Percentiles rank a stretch among this genome's conserved stretches.
Conservation (phyloP, 768 basidiomycete genomes). For the Trichaptum fuscoviolaceum region DNA sequence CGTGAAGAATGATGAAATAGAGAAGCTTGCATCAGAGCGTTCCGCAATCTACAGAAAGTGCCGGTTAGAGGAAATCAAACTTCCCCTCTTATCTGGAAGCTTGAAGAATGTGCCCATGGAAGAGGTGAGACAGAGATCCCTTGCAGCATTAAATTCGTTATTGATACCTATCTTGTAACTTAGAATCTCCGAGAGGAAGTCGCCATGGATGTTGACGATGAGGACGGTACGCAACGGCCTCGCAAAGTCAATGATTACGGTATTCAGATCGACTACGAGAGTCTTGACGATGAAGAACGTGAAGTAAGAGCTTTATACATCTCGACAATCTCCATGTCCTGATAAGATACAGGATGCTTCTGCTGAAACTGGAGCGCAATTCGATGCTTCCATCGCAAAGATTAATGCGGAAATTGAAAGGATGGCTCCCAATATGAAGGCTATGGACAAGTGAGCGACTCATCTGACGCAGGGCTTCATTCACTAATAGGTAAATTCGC, state of each 20-base stretch:
- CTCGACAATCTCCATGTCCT: conserved; percentile 1
- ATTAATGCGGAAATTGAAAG: conserved; percentile 78
- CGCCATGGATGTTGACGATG: conserved; percentile 91
- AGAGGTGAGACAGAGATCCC: conserved; percentile 52
- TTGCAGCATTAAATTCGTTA: not conserved
- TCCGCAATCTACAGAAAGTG: conserved; percentile 88
- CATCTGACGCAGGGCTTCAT: not conserved
- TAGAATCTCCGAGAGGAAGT: conserved; percentile 81
- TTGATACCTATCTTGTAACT: conserved; percentile 8
- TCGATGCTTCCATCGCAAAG: conserved; percentile 69
- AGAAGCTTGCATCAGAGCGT: conserved; percentile 79
- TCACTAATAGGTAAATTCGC: conserved; percentile 2
- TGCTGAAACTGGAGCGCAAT: conserved; percentile 57
- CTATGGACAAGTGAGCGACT: conserved; percentile 70
- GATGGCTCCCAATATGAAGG: conserved; percentile 97
- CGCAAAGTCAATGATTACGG: conserved; percentile 77
- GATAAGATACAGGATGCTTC: conserved; percentile 45
- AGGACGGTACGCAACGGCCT: conserved; percentile 70
- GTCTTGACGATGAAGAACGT: conserved; percentile 68
- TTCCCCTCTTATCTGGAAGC: conserved; percentile 73
- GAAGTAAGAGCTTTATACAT: conserved; percentile 37
- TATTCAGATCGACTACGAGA: conserved; percentile 81
- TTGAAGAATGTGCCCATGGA: conserved; percentile 91
- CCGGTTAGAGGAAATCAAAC: conserved; percentile 83
- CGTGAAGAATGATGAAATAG: conserved; percentile 80